Evolutionary conservation across 2,329 filamentous ascomycete genomes (phyloP), one percentile per base, ranked within the genome.

Genomic region (Penicillium sp.): DNA sequence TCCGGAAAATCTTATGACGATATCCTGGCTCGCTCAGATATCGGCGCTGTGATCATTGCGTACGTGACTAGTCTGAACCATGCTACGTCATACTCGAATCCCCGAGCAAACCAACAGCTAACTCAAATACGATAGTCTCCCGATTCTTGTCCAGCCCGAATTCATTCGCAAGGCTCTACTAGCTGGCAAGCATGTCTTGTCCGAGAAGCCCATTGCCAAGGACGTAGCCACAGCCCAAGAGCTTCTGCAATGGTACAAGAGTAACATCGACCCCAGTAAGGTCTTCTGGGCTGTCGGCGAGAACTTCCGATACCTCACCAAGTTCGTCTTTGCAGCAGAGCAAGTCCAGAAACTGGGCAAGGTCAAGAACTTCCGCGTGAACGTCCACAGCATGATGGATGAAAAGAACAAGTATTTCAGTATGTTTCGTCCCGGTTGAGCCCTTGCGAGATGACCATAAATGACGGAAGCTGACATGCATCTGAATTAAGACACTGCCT

Each of bases 121-220:
- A 50, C n/a, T 7, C n/a, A 2, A 39, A 11, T 16, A 22, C n/a
- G 7, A 46, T 41, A 78, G 76, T 3, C 71, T 81, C 9, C 79
- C 79, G 0, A 80, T 81, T 56, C 67, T 71, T 13, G 67, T 69
- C 3, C 79, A 81, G 46, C 77, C 77, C n/a, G 66, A 69, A 0
- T 78, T 74, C 56, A 77, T 81, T 56, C 70, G 70, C 36, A 69
- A 71, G 50, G 77, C 77, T 2, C 65, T 81, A 0, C 54, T 65
- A 9, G 76, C 76, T 10, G 76, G 77, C 9, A 81, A 81, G 56
- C 77, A 81, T 59, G 78, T 81, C 12, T 67, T 81, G 0, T 77
- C 77, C 13, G 79, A 81, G 59, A 81, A 80, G 59, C 79, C 79
- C n/a, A 76, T 80, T 29, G 77, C 75, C 3, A 76, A 79, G 58